phyloP scores from a whole-genome alignment of 805 yeast genomes.

The Wilhelminamyces savonicus region DNA sequence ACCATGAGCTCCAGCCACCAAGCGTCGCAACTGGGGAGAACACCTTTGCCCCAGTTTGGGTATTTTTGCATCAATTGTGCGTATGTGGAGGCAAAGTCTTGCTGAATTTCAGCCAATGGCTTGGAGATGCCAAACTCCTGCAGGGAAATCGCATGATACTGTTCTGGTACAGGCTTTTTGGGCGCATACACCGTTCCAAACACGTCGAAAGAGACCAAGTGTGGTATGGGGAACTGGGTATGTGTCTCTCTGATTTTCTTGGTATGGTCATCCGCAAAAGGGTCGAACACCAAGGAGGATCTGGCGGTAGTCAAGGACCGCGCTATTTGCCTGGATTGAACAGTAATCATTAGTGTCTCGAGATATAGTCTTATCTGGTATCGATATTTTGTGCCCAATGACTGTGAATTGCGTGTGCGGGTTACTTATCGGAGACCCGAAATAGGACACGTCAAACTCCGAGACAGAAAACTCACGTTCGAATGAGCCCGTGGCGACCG shows the following conservation, averaged over 20 bases:
- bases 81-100: constrained; percentile 27
- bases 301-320: no score
- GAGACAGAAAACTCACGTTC: no score
- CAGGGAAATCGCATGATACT: constrained; percentile 43
- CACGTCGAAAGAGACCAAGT: constrained; percentile 58
- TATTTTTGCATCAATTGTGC: constrained; percentile 26
- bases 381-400: no score
- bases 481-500: no score
- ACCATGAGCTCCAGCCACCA: constrained; percentile 60
- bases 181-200: constrained; percentile 64
- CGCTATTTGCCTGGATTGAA: no score
- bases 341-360: no score
- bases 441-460: no score
- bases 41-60: constrained; percentile 60
- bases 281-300: no score
- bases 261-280: constrained; percentile 16
- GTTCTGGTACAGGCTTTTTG: constrained; percentile 44
- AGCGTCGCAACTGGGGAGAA: constrained; percentile 17
- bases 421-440: no score
- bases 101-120: constrained; percentile 15
- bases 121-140: constrained; percentile 36
- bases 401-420: no score
- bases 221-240: constrained; percentile 31
- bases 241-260: constrained; percentile 20
- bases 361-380: no score